A percentile compares a stretch with the other conserved stretches of the same genome.
These are phyloP conservation scores for Ampelomyces quisqualis DNA, from an alignment of 2,329 filamentous ascomycete species.

Conservation along the genomic window DNA sequence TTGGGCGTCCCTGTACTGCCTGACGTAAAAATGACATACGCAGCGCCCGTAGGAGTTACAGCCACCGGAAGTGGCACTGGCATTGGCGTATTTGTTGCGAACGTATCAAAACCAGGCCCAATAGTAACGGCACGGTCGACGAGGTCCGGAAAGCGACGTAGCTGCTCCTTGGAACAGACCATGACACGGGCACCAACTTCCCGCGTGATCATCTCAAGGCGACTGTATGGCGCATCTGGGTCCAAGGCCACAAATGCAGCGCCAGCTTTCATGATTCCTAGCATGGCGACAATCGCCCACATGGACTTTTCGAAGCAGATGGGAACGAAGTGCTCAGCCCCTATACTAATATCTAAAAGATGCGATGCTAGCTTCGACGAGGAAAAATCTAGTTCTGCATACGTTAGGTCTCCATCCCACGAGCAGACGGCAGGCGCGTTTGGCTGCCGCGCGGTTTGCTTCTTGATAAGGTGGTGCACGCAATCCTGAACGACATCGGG, in stretches of 20 bases:
- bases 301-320: constrained; percentile 35
- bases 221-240: constrained; percentile 9
- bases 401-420: constrained; percentile 26
- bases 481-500: constrained; percentile 6
- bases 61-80: constrained; percentile 7
- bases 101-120: no score
- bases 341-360: constrained; percentile 16
- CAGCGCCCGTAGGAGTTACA: constrained; percentile 39
- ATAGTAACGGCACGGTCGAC: no score
- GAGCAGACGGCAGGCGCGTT: constrained; percentile 18
- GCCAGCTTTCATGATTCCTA: constrained; percentile 32
- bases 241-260: constrained; percentile 17
- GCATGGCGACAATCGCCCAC: constrained; percentile 31
- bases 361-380: constrained; percentile 16
- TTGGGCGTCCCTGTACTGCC: constrained; percentile 49
- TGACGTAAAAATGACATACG: constrained; percentile 61
- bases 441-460: constrained; percentile 7
- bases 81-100: no score
- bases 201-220: constrained; percentile 6
- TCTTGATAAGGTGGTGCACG: constrained; percentile 12
- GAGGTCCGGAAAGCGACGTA: no score
- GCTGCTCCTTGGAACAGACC: no score
- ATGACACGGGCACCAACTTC: no score
- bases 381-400: constrained; percentile 15
- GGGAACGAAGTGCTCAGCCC: constrained; percentile 19